Conservation (phyloP, 2,329 filamentous ascomycete genomes). For the Talaromyces sp. region DNA sequence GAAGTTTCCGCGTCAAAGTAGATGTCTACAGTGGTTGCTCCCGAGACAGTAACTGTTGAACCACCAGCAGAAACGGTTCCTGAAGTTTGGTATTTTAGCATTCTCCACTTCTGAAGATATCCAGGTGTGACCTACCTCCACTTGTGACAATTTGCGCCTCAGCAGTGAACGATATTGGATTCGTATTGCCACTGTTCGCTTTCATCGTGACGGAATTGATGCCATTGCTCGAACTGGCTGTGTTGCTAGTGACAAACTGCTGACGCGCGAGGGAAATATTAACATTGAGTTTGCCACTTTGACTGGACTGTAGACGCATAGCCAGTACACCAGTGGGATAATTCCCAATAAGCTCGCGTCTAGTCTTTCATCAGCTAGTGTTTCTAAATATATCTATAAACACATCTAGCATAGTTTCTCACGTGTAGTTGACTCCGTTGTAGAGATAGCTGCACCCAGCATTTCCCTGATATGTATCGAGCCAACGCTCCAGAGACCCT, state of each 20-base stretch:
- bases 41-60: neutral
- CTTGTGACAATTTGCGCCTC: neutral
- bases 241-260: neutral
- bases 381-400: neutral
- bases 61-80: neutral
- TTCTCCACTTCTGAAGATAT: no score
- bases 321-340: neutral
- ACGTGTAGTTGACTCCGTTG: conserved; percentile 6
- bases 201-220: neutral
- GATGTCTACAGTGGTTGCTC: conserved; percentile 8
- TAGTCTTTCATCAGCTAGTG: neutral
- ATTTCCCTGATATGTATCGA: conserved; percentile 5
- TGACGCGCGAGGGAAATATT: neutral
- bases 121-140: neutral
- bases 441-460: neutral
- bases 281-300: neutral
- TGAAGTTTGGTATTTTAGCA: neutral
- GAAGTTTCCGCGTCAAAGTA: neutral
- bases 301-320: neutral
- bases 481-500: neutral
- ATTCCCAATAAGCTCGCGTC: neutral
- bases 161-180: neutral
- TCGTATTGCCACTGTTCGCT: neutral
- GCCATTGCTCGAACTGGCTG: neutral
- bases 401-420: neutral